Evolutionary conservation across 2,329 filamentous ascomycete genomes (phyloP).

Genomic region (Claviceps sp.): DNA sequence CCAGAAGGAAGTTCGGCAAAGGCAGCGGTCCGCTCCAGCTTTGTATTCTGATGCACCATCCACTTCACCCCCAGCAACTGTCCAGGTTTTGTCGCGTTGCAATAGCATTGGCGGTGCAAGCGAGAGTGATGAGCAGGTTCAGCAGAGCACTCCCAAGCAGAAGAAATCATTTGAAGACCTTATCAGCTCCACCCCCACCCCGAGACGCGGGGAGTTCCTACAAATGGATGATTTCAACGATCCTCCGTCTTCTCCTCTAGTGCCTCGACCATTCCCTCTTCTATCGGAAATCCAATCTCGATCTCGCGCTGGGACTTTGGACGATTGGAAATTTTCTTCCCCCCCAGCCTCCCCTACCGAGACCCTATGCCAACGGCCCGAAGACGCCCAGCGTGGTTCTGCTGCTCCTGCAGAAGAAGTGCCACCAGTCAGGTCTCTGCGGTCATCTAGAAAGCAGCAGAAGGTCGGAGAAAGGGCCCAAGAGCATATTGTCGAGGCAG

Average conservation of each 20-base stretch:
- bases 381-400: constrained; percentile 8
- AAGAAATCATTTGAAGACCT: constrained; percentile 33
- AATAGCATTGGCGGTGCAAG: constrained; percentile 5
- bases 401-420: constrained; percentile 6
- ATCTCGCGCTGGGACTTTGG: constrained; percentile 23
- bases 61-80: constrained; percentile 22
- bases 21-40: constrained; percentile 52
- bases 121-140: constrained; percentile 12
- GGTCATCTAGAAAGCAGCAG: constrained; percentile 8
- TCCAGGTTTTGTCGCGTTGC: constrained; percentile 9
- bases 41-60: constrained; percentile 58
- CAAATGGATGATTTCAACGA: constrained; percentile 37
- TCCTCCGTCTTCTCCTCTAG: constrained; percentile 45
- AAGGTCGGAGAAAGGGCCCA: neutral
- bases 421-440: constrained; percentile 8
- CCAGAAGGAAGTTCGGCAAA: constrained; percentile 64
- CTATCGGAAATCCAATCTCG: constrained; percentile 38
- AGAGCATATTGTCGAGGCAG: neutral
- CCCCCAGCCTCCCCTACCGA: constrained; percentile 38
- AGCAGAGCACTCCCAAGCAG: constrained; percentile 32
- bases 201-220: constrained; percentile 39
- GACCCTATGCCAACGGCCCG: constrained; percentile 16
- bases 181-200: constrained; percentile 47
- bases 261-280: constrained; percentile 38
- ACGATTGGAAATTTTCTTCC: constrained; percentile 43